A percentile compares a stretch with the other conserved stretches of the same genome.
Conservation (phyloP, 345 rosid species). For the Durio zibethinus region DNA sequence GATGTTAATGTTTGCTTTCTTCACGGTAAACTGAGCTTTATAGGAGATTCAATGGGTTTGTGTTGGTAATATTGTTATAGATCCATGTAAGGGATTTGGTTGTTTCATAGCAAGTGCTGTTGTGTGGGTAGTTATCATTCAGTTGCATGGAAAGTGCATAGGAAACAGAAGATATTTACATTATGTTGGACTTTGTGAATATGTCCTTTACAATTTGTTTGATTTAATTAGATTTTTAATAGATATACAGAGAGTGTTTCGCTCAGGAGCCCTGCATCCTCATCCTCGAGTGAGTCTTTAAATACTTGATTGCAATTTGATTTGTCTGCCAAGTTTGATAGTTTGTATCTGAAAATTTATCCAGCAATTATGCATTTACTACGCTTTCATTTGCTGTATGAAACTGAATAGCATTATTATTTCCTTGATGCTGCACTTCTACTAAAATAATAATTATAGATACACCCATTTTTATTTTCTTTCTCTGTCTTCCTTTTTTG, state of each 20-base stretch:
- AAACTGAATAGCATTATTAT: neutral
- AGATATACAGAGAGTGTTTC: conserved; percentile 86
- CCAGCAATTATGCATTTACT: neutral
- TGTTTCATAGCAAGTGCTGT: neutral
- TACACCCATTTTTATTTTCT: neutral
- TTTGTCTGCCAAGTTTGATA: neutral
- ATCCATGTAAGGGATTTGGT: neutral
- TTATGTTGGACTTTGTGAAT: neutral
- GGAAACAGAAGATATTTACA: neutral
- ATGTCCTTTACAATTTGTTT: conserved; percentile 31
- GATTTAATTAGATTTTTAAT: conserved; percentile 27
- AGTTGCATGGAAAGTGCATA: neutral
- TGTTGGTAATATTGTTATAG: neutral
- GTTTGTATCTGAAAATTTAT: neutral
- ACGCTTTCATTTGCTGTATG: neutral
- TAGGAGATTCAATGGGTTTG: neutral
- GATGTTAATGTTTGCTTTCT: neutral
- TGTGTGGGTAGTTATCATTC: neutral
- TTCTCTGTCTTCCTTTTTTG: neutral
- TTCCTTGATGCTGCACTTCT: neutral
- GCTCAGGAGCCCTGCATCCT: conserved; percentile 75
- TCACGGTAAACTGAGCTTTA: neutral
- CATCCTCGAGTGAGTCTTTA: conserved; percentile 77
- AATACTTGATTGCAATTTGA: conserved; percentile 7
- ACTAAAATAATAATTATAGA: neutral